phyloP scores from a whole-genome alignment of 768 basidiomycete genomes.

The Gautieria morchelliformis region DNA sequence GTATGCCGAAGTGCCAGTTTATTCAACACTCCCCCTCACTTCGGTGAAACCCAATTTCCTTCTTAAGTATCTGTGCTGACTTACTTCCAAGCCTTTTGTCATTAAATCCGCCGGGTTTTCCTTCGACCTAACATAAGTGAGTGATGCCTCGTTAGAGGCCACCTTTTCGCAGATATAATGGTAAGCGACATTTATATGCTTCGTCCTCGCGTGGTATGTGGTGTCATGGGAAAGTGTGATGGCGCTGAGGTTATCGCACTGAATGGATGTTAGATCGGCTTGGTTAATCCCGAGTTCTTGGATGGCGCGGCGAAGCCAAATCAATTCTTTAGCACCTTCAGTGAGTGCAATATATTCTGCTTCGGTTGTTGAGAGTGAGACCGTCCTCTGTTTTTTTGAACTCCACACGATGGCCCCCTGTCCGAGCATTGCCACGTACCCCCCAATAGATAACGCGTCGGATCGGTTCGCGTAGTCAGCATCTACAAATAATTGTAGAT shows the following conservation, averaged over 20 bases:
- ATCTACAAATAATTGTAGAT: constrained; percentile 11
- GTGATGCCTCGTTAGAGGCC: constrained; percentile 14
- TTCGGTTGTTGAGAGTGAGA: constrained; percentile 12
- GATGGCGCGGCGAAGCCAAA: constrained; percentile 11
- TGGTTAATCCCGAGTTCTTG: constrained; percentile 8
- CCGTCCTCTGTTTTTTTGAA: constrained; percentile 4
- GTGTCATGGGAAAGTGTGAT: constrained; percentile 23
- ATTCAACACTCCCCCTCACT: not conserved
- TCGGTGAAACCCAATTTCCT: not conserved
- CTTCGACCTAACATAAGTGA: constrained; percentile 23
- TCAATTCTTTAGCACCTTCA: constrained; percentile 9
- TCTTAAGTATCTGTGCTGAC: not conserved
- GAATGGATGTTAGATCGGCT: constrained; percentile 6
- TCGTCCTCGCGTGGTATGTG: constrained; percentile 25
- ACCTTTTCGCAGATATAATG: constrained; percentile 31
- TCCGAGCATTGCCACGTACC: constrained; percentile 12
- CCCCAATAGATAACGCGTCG: constrained; percentile 15
- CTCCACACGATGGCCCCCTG: constrained; percentile 7
- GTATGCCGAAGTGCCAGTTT: too few relatives aligned
- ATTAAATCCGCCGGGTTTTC: constrained; percentile 31
- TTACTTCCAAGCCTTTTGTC: constrained; percentile 22
- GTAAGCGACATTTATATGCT: constrained; percentile 34
- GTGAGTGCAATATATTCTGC: constrained; percentile 18
- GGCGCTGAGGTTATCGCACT: constrained; percentile 20
- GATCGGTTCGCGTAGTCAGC: constrained; percentile 16